Evolutionary conservation across 2,329 filamentous ascomycete species (phyloP).

Genomic region (Hansfordia pulvinata): DNA sequence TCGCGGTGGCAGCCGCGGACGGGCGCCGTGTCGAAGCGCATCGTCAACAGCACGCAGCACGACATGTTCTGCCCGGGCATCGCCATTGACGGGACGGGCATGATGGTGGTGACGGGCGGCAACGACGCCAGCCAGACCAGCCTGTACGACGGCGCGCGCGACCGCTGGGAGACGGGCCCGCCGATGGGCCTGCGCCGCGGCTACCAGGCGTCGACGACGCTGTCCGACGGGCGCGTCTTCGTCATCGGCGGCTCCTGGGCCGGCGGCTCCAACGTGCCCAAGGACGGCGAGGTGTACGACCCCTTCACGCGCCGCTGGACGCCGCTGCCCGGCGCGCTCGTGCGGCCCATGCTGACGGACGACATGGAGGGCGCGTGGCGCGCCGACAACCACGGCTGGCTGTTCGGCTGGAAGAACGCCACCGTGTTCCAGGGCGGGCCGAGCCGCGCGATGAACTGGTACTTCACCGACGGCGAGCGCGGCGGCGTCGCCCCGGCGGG

Average conservation of each 20-base stretch:
- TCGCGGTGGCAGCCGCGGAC: slow-evolving; percentile 7
- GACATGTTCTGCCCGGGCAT: slow-evolving; percentile 47
- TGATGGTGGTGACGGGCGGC: slow-evolving; percentile 39
- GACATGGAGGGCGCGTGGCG: slow-evolving; percentile 28
- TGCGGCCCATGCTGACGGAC: slow-evolving; percentile 34
- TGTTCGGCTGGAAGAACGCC: slow-evolving; percentile 32
- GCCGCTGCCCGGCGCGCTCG: slow-evolving; percentile 23
- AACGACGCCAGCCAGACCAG: slow-evolving; percentile 31
- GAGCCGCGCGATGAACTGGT: slow-evolving; percentile 38
- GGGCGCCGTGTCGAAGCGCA: slow-evolving; percentile 14
- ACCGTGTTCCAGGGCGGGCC: slow-evolving; percentile 38
- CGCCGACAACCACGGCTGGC: slow-evolving; percentile 39
- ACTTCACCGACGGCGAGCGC: slow-evolving; percentile 21
- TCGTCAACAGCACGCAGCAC: slow-evolving; percentile 27
- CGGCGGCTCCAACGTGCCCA: slow-evolving; percentile 30
- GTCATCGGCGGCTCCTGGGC: slow-evolving; percentile 44
- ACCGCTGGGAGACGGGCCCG: slow-evolving; percentile 22
- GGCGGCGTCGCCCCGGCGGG: slow-evolving; percentile 27
- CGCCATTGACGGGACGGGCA: slow-evolving; percentile 30
- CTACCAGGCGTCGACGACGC: slow-evolving; percentile 35
- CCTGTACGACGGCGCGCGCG: slow-evolving; percentile 25
- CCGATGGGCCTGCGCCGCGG: slow-evolving; percentile 33
- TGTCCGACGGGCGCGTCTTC: slow-evolving; percentile 40
- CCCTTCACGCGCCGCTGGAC: slow-evolving; percentile 31
- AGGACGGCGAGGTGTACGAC: slow-evolving; percentile 42